Evolutionary conservation across 345 rosid genomes (phyloP), one percentile per base, ranked within the genome.

Genomic region (Clausena lansium): DNA sequence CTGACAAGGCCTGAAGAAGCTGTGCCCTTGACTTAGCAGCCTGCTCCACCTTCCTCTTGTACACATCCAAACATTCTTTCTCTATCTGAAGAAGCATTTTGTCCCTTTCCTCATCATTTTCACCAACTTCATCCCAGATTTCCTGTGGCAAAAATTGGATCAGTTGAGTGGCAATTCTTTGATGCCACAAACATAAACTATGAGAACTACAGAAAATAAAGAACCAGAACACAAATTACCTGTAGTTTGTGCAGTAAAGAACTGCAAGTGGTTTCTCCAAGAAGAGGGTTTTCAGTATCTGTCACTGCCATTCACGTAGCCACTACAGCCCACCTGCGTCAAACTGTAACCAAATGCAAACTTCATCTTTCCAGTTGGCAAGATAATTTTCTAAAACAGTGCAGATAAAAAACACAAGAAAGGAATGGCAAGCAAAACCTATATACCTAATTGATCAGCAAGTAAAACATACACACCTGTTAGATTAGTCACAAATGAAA

Each of bases 61-160:
- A 96, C 39, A 92, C 97, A 84, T 96, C 98, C 35, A 96, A 84
- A 82, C 98, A 96, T 76, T 96, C 99, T 61, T 90, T 91, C 80
- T 94, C 98, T 81, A 94, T 91, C 81, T 89, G 97, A 78, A 96
- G 97, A 80, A 96, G 94, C 93, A 91, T 83, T 87, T 88, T 96
- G 84, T 96, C 97, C 77, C 99, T 83, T 67, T 96, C 95, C 73
- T 94, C 99, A 24, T 96, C 99, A 66, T 82, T 87, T 87, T 94
- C 98, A 75, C 98, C 99, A 77, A 96, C 99, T 81, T 96, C 99
- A 87, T 96, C 98, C 98, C 99, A 96, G 60, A 96, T 92, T 90
- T 91, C 97, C 98, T 96, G 70, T 62, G 74, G 62, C 27, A 79
- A 25, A 75, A 69, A 47, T 77, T 19, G 50, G 69, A 64, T 57